Evolutionary conservation across 2,329 filamentous ascomycete species (phyloP).

Genomic region (Colletotrichum higginsianum): DNA sequence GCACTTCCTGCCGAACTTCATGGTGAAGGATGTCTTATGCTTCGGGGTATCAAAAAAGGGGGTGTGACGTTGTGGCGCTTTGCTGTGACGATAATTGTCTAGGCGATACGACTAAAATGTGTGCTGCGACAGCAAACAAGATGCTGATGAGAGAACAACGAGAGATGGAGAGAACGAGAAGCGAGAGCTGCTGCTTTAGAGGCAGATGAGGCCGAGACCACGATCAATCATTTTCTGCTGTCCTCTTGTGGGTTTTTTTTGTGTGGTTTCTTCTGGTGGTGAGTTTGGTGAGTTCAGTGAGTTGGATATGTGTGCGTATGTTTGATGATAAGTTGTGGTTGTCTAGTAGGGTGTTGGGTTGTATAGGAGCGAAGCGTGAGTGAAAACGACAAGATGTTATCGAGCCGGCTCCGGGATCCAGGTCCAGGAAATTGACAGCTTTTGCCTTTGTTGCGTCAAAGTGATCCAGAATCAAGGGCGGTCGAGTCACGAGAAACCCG

Average conservation of each 20-base stretch:
- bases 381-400: background rate
- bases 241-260: background rate
- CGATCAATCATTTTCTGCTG: conserved; percentile 21
- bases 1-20: conserved; percentile 77
- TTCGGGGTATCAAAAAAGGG: conserved; percentile 16
- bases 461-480: conserved; percentile 7
- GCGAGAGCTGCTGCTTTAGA: conserved; percentile 27
- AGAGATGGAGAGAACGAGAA: background rate
- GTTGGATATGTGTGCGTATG: background rate
- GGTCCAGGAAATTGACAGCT: conserved; percentile 1
- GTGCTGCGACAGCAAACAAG: conserved; percentile 22
- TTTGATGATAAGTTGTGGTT: conserved; percentile 9
- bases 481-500: conserved; percentile 39
- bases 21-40: conserved; percentile 59
- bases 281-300: background rate
- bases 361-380: background rate
- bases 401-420: background rate
- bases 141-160: conserved; percentile 23
- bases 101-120: conserved; percentile 11
- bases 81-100: background rate
- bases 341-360: background rate
- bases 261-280: background rate
- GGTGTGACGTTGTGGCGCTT: conserved; percentile 32
- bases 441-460: conserved; percentile 11
- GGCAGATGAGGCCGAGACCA: conserved; percentile 25